Percentiles rank a stretch among this genome's conserved stretches.
These are phyloP conservation scores for Aspergillus luchuensis DNA, from an alignment of 2,329 filamentous ascomycete genomes.

Conservation along the genomic window DNA sequence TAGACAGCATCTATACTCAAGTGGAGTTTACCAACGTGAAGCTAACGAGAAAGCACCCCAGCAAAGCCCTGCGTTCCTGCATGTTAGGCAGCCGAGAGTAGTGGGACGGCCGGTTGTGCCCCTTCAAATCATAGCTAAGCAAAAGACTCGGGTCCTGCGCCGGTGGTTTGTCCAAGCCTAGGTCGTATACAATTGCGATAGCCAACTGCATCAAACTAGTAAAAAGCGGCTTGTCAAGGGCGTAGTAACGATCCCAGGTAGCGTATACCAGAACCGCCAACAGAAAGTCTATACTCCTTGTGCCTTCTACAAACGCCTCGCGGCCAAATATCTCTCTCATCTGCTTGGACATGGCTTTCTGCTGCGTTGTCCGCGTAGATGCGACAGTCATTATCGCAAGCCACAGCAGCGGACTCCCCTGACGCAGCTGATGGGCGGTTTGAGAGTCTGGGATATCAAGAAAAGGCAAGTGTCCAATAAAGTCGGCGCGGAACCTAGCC, in stretches of 20 bases:
- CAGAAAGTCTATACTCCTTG: slow-evolving; percentile 2
- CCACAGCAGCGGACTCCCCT: slow-evolving; percentile 4
- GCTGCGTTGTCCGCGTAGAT: not conserved
- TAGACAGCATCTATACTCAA: no score
- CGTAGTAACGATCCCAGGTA: slow-evolving; percentile 2
- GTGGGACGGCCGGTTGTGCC: not conserved
- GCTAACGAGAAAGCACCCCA: slow-evolving; percentile 6
- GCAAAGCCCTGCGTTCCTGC: not conserved
- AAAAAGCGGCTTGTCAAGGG: not conserved
- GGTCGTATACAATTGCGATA: slow-evolving; percentile 5
- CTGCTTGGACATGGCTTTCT: slow-evolving; percentile 4
- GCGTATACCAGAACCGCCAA: slow-evolving; percentile 3
- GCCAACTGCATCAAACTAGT: slow-evolving; percentile 4
- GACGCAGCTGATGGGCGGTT: not conserved
- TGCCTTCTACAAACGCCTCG: slow-evolving; percentile 1
- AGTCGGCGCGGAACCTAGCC: not conserved
- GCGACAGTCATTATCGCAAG: slow-evolving; percentile 5
- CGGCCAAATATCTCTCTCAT: not conserved
- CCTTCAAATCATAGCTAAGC: slow-evolving; percentile 5
- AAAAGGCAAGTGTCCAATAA: not conserved
- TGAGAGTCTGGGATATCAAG: not conserved
- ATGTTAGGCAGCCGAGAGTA: not conserved
- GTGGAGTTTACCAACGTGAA: not conserved
- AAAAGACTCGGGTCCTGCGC: not conserved
- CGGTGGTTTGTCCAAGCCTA: slow-evolving; percentile 4